Evolutionary conservation across 495 filamentous ascomycete species (phyloP).

Genomic region (Lophiostoma macrostomum): DNA sequence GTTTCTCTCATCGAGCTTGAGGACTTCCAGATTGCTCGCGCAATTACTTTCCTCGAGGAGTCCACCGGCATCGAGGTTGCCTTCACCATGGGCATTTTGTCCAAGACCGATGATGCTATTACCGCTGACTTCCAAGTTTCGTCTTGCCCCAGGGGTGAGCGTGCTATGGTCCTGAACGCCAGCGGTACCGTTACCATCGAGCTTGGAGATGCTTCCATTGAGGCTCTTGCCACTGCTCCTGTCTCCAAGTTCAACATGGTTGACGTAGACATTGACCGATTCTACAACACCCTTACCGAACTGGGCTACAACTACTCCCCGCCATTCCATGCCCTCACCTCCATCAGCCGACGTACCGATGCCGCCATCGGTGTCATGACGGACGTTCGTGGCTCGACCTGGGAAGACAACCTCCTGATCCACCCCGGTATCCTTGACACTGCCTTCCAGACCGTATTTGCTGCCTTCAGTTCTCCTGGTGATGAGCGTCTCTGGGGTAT

Average conservation of each 20-base stretch:
- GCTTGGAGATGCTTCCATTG: background rate
- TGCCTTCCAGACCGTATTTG: background rate
- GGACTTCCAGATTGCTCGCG: background rate
- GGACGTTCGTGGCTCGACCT: background rate
- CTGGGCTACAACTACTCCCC: background rate
- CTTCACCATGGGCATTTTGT: too few relatives aligned
- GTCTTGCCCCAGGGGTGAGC: background rate
- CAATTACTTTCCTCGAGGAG: background rate
- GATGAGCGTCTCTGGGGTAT: constrained; percentile 2
- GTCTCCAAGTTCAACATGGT: background rate
- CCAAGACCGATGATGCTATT: background rate
- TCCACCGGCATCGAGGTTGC: too few relatives aligned
- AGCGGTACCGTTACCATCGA: background rate
- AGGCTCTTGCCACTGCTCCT: background rate
- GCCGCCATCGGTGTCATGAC: background rate
- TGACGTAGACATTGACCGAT: background rate
- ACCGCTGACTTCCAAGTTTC: background rate
- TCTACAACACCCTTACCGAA: background rate
- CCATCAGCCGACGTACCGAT: background rate
- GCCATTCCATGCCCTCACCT: background rate
- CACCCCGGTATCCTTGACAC: constrained; percentile 1
- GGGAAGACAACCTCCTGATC: background rate
- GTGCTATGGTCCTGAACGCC: background rate
- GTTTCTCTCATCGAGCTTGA: background rate
- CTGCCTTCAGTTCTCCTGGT: background rate